Conservation (phyloP, 345 rosid genomes). For the Pistacia vera region DNA sequence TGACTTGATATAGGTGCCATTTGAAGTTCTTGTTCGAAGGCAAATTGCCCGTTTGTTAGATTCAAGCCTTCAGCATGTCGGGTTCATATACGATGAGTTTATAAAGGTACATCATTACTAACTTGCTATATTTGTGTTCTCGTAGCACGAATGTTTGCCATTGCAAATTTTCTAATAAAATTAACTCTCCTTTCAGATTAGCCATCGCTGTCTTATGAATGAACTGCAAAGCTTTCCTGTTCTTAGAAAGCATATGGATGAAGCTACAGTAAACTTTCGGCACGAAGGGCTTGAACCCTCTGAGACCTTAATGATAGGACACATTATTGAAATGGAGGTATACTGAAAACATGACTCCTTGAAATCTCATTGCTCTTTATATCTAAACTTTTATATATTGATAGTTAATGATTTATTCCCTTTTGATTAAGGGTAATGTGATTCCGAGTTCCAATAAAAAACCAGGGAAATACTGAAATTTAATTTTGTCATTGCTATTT, state of each 20-base stretch:
- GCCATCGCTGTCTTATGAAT: conserved; percentile 76
- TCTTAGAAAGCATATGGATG: conserved; percentile 91
- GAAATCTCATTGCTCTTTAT: not conserved
- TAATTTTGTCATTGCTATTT: no score
- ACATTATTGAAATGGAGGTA: conserved; percentile 95
- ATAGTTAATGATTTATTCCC: not conserved
- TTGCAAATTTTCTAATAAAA: conserved; percentile 2
- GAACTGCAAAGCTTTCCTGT: conserved; percentile 86
- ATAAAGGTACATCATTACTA: conserved; percentile 53
- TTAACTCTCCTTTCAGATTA: conserved; percentile 56
- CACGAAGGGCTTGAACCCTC: conserved; percentile 93
- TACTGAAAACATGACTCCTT: not conserved
- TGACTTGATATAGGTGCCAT: conserved; percentile 62
- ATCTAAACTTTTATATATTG: not conserved
- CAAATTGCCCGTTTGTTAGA: conserved; percentile 91
- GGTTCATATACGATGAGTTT: conserved; percentile 94
- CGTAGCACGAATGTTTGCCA: not conserved
- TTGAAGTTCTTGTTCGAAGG: conserved; percentile 93
- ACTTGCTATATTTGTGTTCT: not conserved
- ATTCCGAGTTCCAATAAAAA: not conserved
- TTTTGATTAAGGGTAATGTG: not conserved
- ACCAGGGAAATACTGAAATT: not conserved
- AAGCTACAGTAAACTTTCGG: conserved; percentile 80
- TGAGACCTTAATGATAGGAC: conserved; percentile 80
- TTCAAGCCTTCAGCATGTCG: conserved; percentile 94